Percentiles rank a stretch among this genome's conserved stretches.
Conservation (phyloP, 2,329 filamentous ascomycete species). For the Sclerotinia minor region DNA sequence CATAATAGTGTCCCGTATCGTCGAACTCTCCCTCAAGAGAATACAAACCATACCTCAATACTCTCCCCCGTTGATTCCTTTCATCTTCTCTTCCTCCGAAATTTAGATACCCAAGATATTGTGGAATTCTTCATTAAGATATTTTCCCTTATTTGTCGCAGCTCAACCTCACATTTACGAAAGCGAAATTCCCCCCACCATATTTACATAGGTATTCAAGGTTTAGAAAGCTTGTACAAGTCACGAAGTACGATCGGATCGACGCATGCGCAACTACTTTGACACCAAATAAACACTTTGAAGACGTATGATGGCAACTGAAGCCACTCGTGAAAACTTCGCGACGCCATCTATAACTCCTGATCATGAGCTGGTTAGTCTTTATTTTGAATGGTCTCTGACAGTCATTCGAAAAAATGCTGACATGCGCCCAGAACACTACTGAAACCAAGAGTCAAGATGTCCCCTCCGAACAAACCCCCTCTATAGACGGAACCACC, state of each 20-base stretch:
- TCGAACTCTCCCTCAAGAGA: constrained; percentile 9
- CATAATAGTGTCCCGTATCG: constrained; percentile 13
- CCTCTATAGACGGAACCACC: constrained; percentile 49
- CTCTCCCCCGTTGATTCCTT: not conserved
- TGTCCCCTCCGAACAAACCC: constrained; percentile 44
- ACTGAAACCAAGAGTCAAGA: constrained; percentile 54
- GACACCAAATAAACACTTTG: constrained; percentile 40
- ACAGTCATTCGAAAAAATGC: constrained; percentile 18
- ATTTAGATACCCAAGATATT: constrained; percentile 12
- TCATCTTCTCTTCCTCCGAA: not conserved
- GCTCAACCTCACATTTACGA: constrained; percentile 1
- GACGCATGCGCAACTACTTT: constrained; percentile 40
- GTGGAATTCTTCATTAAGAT: not conserved
- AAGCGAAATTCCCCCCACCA: constrained; percentile 12
- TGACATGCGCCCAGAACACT: constrained; percentile 40
- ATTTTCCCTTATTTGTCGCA: constrained; percentile 7
- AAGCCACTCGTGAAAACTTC: constrained; percentile 54
- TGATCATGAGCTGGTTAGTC: constrained; percentile 42
- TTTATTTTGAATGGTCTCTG: not conserved
- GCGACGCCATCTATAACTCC: constrained; percentile 39
- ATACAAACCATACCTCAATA: constrained; percentile 13
- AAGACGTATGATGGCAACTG: constrained; percentile 66
- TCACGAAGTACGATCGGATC: constrained; percentile 15
- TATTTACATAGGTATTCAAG: not conserved
- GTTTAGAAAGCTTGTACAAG: constrained; percentile 28